These are phyloP conservation scores for Vaccinium myrtillus DNA, from an alignment of 148 eudicot genomes.

Conservation along the genomic window DNA sequence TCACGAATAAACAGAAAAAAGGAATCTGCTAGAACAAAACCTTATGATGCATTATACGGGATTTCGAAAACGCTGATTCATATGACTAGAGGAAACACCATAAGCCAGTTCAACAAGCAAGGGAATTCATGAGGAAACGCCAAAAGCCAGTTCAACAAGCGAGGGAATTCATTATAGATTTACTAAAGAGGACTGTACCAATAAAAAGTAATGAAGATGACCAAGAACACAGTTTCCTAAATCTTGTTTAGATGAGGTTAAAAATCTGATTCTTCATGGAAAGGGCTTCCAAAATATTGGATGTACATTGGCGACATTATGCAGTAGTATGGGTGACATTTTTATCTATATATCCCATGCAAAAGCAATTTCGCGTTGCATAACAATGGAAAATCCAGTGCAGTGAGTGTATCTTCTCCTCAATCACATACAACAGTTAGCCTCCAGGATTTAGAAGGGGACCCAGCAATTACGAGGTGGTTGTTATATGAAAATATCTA, in stretches of 20 bases:
- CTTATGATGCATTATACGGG: background rate
- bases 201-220: background rate
- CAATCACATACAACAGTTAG: background rate
- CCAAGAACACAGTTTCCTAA: background rate
- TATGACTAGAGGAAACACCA: background rate
- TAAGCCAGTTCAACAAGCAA: background rate
- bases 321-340: background rate
- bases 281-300: background rate
- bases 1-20: background rate
- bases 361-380: background rate
- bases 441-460: background rate
- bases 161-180: background rate
- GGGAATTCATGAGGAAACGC: background rate
- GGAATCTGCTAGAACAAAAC: background rate
- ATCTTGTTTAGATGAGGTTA: background rate
- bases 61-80: background rate
- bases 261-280: background rate
- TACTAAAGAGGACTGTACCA: background rate
- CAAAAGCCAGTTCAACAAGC: background rate
- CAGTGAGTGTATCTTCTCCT: background rate
- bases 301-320: background rate
- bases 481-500: background rate
- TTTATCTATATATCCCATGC: background rate
- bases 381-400: background rate
- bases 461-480: background rate